Conservation (phyloP, 345 rosid species). For the Hevea brasiliensis region DNA sequence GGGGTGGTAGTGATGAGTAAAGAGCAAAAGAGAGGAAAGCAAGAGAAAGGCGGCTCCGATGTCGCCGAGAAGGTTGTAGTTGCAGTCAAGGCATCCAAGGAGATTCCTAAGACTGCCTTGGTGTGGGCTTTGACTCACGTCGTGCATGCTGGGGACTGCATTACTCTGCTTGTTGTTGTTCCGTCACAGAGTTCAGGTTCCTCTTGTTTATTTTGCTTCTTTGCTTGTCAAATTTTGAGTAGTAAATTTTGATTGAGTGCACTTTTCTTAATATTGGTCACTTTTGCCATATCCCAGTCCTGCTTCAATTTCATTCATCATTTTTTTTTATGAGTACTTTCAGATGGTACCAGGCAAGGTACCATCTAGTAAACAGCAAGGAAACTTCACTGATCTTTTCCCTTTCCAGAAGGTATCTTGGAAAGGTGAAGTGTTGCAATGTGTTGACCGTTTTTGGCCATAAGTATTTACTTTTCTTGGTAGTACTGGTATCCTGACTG, state of each 20-base stretch:
- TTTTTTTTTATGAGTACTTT: background rate
- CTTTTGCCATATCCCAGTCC: background rate
- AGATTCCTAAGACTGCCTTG: constrained; percentile 84
- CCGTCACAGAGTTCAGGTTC: constrained; percentile 71
- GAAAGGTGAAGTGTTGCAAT: background rate
- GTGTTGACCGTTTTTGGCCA: background rate
- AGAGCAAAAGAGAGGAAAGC: constrained; percentile 56
- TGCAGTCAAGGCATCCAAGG: constrained; percentile 95
- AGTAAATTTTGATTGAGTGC: background rate
- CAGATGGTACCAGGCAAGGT: too few species aligned
- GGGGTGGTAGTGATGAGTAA: constrained; percentile 48
- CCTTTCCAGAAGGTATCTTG: background rate
- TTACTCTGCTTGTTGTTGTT: constrained; percentile 84
- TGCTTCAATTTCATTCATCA: background rate
- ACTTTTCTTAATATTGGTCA: background rate
- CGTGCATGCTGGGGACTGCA: constrained; percentile 93
- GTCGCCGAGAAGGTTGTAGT: constrained; percentile 79
- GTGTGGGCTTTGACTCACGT: constrained; percentile 99
- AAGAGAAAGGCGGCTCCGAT: constrained; percentile 48
- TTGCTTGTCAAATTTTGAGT: background rate
- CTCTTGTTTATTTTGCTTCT: constrained; percentile 3
- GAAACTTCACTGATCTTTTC: background rate
- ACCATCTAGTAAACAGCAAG: background rate
- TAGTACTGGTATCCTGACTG: background rate
- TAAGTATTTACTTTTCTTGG: background rate